These are phyloP conservation scores for Suhomyces sp. DNA, from an alignment of 805 yeast genomes.

Conservation along the genomic window DNA sequence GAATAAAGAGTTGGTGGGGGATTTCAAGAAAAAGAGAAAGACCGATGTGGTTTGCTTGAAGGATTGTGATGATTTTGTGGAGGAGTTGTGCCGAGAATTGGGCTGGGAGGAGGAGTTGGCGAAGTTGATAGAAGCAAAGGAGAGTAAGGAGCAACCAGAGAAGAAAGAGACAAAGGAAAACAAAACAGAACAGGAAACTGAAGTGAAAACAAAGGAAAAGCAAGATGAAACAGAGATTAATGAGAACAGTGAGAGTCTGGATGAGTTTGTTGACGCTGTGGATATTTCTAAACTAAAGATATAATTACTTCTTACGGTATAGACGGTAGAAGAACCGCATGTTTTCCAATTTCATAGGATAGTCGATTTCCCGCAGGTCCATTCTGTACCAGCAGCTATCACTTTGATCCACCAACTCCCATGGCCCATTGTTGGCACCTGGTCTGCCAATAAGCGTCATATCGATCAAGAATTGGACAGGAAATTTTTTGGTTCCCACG, in stretches of 20 bases:
- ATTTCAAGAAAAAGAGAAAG: slow-evolving; percentile 51
- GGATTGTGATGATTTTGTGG: slow-evolving; percentile 66
- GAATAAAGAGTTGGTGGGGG: slow-evolving; percentile 78
- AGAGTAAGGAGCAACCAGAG: slow-evolving; percentile 1
- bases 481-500: slow-evolving; percentile 74
- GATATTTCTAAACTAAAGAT: slow-evolving; percentile 9
- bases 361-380: slow-evolving; percentile 47
- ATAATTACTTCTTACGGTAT: slow-evolving; percentile 50
- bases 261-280: neutral
- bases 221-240: neutral
- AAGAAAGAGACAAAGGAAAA: neutral
- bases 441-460: slow-evolving; percentile 59
- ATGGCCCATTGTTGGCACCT: slow-evolving; percentile 44
- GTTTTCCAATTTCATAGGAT: slow-evolving; percentile 70
- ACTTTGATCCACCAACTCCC: slow-evolving; percentile 63
- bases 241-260: neutral
- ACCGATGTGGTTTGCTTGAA: slow-evolving; percentile 60
- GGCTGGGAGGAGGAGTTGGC: slow-evolving; percentile 66
- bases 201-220: neutral
- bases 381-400: slow-evolving; percentile 84
- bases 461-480: slow-evolving; percentile 77
- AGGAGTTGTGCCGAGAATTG: slow-evolving; percentile 46
- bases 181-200: neutral
- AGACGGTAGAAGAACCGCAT: slow-evolving; percentile 84
- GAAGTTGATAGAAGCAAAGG: slow-evolving; percentile 20